Evolutionary conservation across 2,329 filamentous ascomycete species (phyloP), one percentile per base, ranked within the genome.

Genomic region (Scleromitrula shiraiana): DNA sequence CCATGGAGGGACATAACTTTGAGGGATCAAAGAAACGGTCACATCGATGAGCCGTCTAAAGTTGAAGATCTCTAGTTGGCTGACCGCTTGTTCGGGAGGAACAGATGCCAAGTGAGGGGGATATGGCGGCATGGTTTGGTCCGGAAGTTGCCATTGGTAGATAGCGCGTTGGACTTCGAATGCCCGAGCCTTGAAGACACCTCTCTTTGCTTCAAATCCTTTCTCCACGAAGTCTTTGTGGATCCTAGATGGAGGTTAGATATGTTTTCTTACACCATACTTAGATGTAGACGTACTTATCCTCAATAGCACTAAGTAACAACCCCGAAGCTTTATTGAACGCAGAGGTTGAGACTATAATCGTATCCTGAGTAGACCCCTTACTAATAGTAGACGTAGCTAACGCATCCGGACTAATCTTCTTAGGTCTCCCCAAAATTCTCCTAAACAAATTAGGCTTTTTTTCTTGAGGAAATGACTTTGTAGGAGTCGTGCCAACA

Each of bases 51-150:
- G 40, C 27, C 58, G 45, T 46, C 54, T 58, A 40, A 51, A 52
- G 39, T 60, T 55, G 53, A 63, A 63, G 12, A 63, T 59, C 5
- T 57, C 50, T 4, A 56, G 49, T 22, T 56, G 47, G 12, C 54
- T 51, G 7, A 53, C 53, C 12, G 50, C 48, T 22, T 62, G 55
- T 29, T 55, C 52, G 7, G 53, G 50, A 10, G 59, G 59, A 14
- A 60, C 59, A 10, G 56, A 50, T 24, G 55, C 56, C 8, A 64
- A 49, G 49, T 61, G 59, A n/a, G 62, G 61, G 10, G 62, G 62
- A 26, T 61, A 64, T 27, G 42, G 19, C 3, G 41, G 49, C 12
- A 22, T 36, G 10, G 46, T 47, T 1, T 23, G 35, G 10, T 35
- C 39, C 2, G 51, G 46, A 24, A 49, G 35, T 15, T 36, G 33